Evolutionary conservation across 208 protist species (phyloP).

Genomic region (Endotrypanum monterogeii): DNA sequence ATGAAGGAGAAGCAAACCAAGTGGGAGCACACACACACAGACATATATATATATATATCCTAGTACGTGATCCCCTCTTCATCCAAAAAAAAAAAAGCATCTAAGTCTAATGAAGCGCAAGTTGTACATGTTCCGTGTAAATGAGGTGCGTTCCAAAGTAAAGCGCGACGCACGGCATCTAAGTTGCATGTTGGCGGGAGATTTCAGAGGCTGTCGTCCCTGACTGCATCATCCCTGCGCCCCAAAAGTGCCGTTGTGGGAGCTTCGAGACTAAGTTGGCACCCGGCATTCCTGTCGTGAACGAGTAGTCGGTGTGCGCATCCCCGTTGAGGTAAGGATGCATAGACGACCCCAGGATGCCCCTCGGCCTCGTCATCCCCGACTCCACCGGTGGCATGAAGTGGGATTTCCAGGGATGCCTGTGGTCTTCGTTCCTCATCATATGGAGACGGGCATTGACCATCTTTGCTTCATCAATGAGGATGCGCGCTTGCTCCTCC

Average conservation of each 20-base stretch:
- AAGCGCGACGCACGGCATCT: slow-evolving; percentile 12
- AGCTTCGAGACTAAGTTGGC: slow-evolving; percentile 6
- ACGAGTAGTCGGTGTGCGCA: neutral
- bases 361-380: slow-evolving; percentile 13
- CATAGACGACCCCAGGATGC: slow-evolving; percentile 1
- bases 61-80: neutral
- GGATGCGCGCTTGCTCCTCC: slow-evolving; percentile 44
- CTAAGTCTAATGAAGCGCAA: neutral
- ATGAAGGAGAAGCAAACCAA: no score
- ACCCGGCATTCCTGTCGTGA: neutral
- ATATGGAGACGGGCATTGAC: slow-evolving; percentile 57
- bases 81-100: neutral
- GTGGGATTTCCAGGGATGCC: slow-evolving; percentile 2
- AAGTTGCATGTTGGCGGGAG: slow-evolving; percentile 30
- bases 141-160: slow-evolving; percentile 2
- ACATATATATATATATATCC: neutral
- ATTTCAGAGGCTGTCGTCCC: neutral
- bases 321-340: slow-evolving; percentile 6
- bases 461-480: slow-evolving; percentile 53
- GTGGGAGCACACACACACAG: neutral
- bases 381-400: slow-evolving; percentile 8
- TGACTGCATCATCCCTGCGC: slow-evolving; percentile 15
- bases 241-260: slow-evolving; percentile 30
- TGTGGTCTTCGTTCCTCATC: slow-evolving; percentile 32
- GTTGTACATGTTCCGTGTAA: slow-evolving; percentile 2